phyloP scores from a whole-genome alignment of 2,329 filamentous ascomycete genomes.

The Botrytis aclada region DNA sequence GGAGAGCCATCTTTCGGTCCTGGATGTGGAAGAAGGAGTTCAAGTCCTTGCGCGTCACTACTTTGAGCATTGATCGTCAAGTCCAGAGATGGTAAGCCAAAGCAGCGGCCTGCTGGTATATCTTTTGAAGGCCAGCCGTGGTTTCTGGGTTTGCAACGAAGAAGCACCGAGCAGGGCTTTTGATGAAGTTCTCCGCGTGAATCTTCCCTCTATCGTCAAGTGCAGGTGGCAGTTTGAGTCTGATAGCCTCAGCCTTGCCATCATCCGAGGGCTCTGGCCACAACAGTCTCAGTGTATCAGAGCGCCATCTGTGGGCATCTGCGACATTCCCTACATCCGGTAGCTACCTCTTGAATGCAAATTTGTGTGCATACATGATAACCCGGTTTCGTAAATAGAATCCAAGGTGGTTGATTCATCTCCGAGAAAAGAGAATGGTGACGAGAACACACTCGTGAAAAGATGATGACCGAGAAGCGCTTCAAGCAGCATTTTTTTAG shows the following conservation, averaged over 20 bases:
- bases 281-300: conserved; percentile 21
- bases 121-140: not conserved
- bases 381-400: not conserved
- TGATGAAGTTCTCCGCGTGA: conserved; percentile 15
- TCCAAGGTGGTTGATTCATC: not conserved
- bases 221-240: conserved; percentile 7
- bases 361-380: not conserved
- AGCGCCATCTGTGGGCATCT: conserved; percentile 28
- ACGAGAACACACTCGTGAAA: not conserved
- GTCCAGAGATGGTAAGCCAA: conserved; percentile 25
- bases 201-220: not conserved
- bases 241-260: not conserved
- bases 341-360: not conserved
- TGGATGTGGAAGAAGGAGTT: conserved; percentile 8
- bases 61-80: conserved; percentile 17
- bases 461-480: not conserved
- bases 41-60: conserved; percentile 18
- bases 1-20: conserved; percentile 9
- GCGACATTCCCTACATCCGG: conserved; percentile 17
- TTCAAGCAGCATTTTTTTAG: not conserved
- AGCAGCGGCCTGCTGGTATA: conserved; percentile 19
- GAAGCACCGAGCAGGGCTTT: conserved; percentile 18
- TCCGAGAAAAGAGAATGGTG: not conserved
- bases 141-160: not conserved
- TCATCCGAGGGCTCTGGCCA: not conserved